A percentile compares a stretch with the other conserved stretches of the same genome.
phyloP scores from a whole-genome alignment of 2,329 filamentous ascomycete species.

The Fusarium chlamydosporum region DNA sequence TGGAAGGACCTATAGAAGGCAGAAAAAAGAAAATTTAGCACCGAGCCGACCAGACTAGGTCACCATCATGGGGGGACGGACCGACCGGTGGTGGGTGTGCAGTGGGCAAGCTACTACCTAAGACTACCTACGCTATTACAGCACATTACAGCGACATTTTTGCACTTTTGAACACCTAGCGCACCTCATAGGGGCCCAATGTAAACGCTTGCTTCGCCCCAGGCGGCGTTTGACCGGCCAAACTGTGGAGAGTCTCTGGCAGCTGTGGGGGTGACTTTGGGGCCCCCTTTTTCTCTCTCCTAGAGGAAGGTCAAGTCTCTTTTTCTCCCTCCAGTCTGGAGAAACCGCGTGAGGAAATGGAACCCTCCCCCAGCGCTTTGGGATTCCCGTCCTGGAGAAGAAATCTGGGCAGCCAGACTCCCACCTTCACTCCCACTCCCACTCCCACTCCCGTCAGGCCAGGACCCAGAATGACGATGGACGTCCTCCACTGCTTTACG shows the following conservation, averaged over 20 bases:
- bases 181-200: conserved; percentile 34
- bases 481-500: conserved; percentile 36
- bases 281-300: conserved; percentile 31
- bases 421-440: neutral
- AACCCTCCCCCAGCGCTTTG: conserved; percentile 27
- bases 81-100: conserved; percentile 38
- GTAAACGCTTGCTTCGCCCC: conserved; percentile 56
- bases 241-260: conserved; percentile 65
- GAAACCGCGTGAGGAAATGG: conserved; percentile 32
- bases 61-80: conserved; percentile 33
- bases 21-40: conserved; percentile 19
- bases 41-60: conserved; percentile 8
- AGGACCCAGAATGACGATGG: conserved; percentile 36
- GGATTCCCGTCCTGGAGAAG: conserved; percentile 42
- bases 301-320: neutral
- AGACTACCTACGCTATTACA: too few relatives aligned
- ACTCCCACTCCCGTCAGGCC: conserved; percentile 8
- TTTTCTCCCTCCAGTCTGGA: conserved; percentile 30
- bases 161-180: conserved; percentile 25
- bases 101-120: conserved; percentile 16
- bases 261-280: conserved; percentile 37
- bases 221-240: conserved; percentile 70
- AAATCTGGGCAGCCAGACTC: conserved; percentile 31
- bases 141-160: conserved; percentile 24
- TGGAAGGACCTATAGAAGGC: conserved; percentile 8